phyloP scores from a whole-genome alignment of 768 basidiomycete genomes.

The Imleria badia region DNA sequence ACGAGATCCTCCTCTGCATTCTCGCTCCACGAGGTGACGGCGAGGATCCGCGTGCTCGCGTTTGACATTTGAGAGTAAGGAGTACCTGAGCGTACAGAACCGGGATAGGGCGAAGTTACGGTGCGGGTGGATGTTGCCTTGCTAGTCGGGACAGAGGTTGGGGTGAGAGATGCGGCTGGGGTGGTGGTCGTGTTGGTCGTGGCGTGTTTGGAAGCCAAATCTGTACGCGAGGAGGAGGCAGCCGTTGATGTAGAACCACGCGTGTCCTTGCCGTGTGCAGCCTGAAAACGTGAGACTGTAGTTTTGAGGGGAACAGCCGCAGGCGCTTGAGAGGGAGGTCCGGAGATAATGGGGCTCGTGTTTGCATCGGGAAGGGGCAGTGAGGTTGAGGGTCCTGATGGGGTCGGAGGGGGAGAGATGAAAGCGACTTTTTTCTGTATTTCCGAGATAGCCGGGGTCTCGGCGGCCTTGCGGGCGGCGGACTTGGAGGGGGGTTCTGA shows the following conservation, averaged over 20 bases:
- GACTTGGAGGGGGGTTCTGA: constrained; percentile 27
- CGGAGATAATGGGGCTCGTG: constrained; percentile 33
- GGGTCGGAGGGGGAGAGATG: constrained; percentile 76
- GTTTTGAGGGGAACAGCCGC: constrained; percentile 51
- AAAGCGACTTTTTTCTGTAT: constrained; percentile 86
- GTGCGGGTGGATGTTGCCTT: constrained; percentile 63
- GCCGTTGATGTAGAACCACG: constrained; percentile 66
- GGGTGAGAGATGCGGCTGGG: constrained; percentile 56
- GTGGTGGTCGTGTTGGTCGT: constrained; percentile 50
- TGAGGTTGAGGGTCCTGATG: constrained; percentile 48
- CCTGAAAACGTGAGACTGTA: constrained; percentile 75
- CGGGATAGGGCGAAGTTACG: constrained; percentile 60
- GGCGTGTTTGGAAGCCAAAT: constrained; percentile 47
- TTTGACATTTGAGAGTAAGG: constrained; percentile 80
- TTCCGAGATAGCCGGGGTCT: constrained; percentile 39
- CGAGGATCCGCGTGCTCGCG: constrained; percentile 69
- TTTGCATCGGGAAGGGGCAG: constrained; percentile 51
- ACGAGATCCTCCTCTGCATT: constrained; percentile 94
- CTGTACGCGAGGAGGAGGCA: constrained; percentile 61
- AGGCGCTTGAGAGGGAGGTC: constrained; percentile 27
- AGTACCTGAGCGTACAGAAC: constrained; percentile 75
- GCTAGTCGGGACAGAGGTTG: constrained; percentile 53
- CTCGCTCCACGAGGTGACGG: constrained; percentile 88
- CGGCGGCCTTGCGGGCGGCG: constrained; percentile 39
- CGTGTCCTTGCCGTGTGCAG: constrained; percentile 63